A percentile compares a stretch with the other conserved stretches of the same genome.
phyloP scores from a whole-genome alignment of 495 filamentous ascomycete species.

The Talaromyces proteolyticus region DNA sequence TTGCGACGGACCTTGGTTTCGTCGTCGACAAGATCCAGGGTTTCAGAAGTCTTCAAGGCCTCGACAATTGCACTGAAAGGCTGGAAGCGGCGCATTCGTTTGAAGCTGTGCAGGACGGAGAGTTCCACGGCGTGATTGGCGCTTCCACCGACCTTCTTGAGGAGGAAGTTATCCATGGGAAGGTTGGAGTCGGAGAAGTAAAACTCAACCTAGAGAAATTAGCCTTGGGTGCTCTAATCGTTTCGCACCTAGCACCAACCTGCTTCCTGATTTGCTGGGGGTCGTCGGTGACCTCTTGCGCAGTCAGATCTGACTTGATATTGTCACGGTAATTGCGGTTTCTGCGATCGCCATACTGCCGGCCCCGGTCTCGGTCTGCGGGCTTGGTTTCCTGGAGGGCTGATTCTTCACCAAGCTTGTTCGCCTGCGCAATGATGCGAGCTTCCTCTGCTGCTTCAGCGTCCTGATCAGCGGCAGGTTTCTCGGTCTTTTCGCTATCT shows the following conservation, averaged over 20 bases:
- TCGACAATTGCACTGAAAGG: slow-evolving; percentile 73
- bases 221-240: too few species aligned
- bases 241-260: slow-evolving; percentile 31
- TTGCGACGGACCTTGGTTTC: slow-evolving; percentile 71
- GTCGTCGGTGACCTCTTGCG: slow-evolving; percentile 60
- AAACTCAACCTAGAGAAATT: slow-evolving; percentile 72
- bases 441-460: slow-evolving; percentile 27
- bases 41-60: slow-evolving; percentile 67
- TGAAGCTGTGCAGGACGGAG: slow-evolving; percentile 72
- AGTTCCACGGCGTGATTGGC: slow-evolving; percentile 76
- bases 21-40: slow-evolving; percentile 64
- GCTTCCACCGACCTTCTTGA: slow-evolving; percentile 64
- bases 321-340: slow-evolving; percentile 29
- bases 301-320: slow-evolving; percentile 59
- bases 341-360: slow-evolving; percentile 11
- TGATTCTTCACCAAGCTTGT: slow-evolving; percentile 38
- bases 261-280: slow-evolving; percentile 75
- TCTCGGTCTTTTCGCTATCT: slow-evolving; percentile 12
- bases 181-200: slow-evolving; percentile 96
- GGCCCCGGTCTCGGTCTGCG: slow-evolving; percentile 1
- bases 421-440: slow-evolving; percentile 37
- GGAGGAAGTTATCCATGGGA: slow-evolving; percentile 78
- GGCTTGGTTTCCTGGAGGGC: slow-evolving; percentile 28
- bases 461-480: neutral
- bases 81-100: slow-evolving; percentile 90